Evolutionary conservation across 768 basidiomycete species (phyloP), one percentile per base, ranked within the genome.

Genomic region (Lactarius tabidus): DNA sequence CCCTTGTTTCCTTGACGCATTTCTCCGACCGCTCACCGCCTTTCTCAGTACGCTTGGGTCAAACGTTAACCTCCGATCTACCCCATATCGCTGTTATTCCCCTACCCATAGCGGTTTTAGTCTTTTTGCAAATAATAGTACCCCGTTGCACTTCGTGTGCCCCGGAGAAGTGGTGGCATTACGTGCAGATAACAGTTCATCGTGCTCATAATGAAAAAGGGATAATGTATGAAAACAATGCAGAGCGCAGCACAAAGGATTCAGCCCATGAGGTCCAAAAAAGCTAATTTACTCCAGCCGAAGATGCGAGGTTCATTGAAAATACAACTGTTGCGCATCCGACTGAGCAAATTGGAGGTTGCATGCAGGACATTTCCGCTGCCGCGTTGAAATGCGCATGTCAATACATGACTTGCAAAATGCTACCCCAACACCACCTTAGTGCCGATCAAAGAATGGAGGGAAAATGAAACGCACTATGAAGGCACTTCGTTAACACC

Each of bases 311-410:
- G 56, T 60, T 59, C 67, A 82, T 71, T 86, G 85, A 74, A 88
- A 85, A 70, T 79, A 87, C 36, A 89, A 72, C 14, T 80, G 78
- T 71, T 85, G 82, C n/a, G 94, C 91, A 67, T 98, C 95, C 57
- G 87, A 88, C 70, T 87, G 85, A 6, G 89, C 87, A 77, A 98
- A 98, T 1, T 82, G 75, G 36, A 89, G 72, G 67, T 89, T 88
- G 74, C 95, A 98, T 7, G 89, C 87, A 28, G 95, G 95, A 77
- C 95, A 98, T 75, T 95, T 95, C 31, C 95, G 88, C 74, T 97
- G 95, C 64, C 95, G 86, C 18, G 91, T 94, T 31, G 88, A 77
- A 70, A 98, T 82, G 48, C 96, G 88, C n/a, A 87, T 80, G 67
- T 97, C 95, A 38, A 98, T 82, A 73, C 90, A 97, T 61, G 80